Evolutionary conservation across 306 rosid species (phyloP).

Genomic region (Malus sylvestris): DNA sequence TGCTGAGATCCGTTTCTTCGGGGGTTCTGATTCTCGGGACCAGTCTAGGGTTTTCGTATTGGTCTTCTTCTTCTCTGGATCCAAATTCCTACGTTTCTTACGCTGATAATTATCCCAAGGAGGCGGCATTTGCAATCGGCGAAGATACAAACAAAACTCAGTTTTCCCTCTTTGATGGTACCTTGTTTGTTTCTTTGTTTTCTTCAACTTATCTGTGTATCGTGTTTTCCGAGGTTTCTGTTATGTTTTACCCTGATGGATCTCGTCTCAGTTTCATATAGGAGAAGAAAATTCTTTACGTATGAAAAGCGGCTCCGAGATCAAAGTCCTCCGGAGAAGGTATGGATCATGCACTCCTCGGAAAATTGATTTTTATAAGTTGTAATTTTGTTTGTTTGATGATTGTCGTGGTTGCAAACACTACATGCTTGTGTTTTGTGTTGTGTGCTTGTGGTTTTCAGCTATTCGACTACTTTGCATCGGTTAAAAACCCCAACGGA

Average conservation of each 20-base stretch:
- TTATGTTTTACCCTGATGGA: not conserved
- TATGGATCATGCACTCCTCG: not conserved
- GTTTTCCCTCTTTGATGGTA: slow-evolving; percentile 53
- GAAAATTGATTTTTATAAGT: not conserved
- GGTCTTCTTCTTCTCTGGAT: slow-evolving; percentile 32
- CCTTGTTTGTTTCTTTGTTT: not conserved
- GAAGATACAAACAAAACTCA: not conserved
- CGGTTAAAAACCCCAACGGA: slow-evolving; percentile 28
- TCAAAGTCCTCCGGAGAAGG: slow-evolving; percentile 72
- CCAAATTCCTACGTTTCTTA: slow-evolving; percentile 23
- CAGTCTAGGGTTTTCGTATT: slow-evolving; percentile 39
- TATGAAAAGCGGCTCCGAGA: slow-evolving; percentile 63
- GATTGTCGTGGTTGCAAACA: not conserved
- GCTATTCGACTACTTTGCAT: slow-evolving; percentile 74
- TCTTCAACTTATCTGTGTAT: not conserved
- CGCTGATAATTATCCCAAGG: slow-evolving; percentile 27
- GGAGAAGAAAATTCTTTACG: slow-evolving; percentile 64
- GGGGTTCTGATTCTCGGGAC: slow-evolving; percentile 44
- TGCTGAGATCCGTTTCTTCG: slow-evolving; percentile 33
- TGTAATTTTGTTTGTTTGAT: not conserved
- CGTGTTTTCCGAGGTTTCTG: not conserved
- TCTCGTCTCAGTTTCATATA: slow-evolving; percentile 35
- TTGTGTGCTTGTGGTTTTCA: slow-evolving; percentile 10
- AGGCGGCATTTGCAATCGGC: slow-evolving; percentile 4
- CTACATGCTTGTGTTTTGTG: not conserved